Base-by-base conservation (phyloP, 495 filamentous ascomycete genomes). In the Alectoria sarmentosa region DNA sequence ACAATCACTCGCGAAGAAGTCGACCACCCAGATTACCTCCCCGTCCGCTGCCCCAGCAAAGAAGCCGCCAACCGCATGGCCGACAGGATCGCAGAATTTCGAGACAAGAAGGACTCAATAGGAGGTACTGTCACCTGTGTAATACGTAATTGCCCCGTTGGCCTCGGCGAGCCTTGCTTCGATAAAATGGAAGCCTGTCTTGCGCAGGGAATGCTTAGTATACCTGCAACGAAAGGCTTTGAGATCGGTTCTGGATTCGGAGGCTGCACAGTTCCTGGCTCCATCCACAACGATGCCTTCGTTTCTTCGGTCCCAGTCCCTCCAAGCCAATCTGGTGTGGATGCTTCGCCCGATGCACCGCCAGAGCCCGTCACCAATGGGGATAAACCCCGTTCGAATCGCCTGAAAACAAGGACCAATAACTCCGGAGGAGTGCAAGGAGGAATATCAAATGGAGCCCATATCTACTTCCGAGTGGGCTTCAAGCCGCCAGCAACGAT, bases 401-500 rank as follows among this genome's bases (percentile, higher is more conserved):
- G 79, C 30, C 82, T 98, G 44, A 91, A 86, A 26, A 98, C 95
- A 46, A 89, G 87, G 76, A 97, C 95, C 41, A 98, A 98, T 80
- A 94, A 96, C 81, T 94, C 89, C 4, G 95, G 94, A 30, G 94
- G 94, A 69, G 90, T 98, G 69, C 94, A 98, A 78, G 94, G 94
- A 48, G 94, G 94, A 65, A 98, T 98, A 74, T 89, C 88, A 60
- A 98, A 98, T 75, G 94, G 95, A 59, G 90, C 91, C 28, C 88
- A 85, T 37, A 91, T 98, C 77, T 98, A 93, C 82, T 98, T 98
- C 84, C 87, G 88, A 55, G 85, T 97, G 34, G 94, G 83, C 19
- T 98, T 98, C 86, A 98, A 98, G 79, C 89, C 93, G 2, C 85
- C 94, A 11, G 94, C 94, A 13, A 98, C 94, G 13, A 98, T 98